Evolutionary conservation across 2,329 filamentous ascomycete genomes (phyloP).

Genomic region (Xylariaceae sp.): DNA sequence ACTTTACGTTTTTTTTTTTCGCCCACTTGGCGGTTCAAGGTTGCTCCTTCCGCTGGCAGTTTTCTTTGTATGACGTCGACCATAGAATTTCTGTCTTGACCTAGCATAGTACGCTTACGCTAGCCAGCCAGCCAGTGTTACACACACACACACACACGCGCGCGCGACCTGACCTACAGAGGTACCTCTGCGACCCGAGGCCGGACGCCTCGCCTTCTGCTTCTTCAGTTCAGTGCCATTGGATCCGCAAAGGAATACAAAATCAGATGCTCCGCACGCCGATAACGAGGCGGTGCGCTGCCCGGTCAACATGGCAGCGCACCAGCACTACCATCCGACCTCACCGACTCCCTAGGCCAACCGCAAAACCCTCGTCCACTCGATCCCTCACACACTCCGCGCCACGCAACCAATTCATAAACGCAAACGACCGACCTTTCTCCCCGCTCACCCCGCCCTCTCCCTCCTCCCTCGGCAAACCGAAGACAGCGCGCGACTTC

Average conservation of each 20-base stretch:
- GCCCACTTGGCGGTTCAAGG: too few species aligned
- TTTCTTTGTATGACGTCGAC: too few species aligned
- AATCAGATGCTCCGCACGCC: constrained; percentile 18
- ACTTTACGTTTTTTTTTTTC: too few species aligned
- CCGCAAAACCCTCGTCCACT: constrained; percentile 13
- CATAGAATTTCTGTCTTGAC: too few species aligned
- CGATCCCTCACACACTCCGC: constrained; percentile 12
- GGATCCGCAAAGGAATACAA: constrained; percentile 2
- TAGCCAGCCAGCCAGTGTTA: too few species aligned
- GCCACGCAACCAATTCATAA: constrained; percentile 28
- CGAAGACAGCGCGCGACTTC: constrained; percentile 69
- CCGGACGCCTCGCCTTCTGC: constrained; percentile 16
- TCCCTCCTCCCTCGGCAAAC: constrained; percentile 73
- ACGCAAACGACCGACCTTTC: constrained; percentile 40
- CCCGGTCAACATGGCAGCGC: constrained; percentile 4
- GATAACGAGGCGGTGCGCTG: constrained; percentile 14
- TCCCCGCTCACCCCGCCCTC: constrained; percentile 72
- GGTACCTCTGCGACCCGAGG: constrained; percentile 1
- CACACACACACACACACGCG: too few species aligned
- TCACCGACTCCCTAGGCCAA: constrained; percentile 2
- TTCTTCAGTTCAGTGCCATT: constrained; percentile 3
- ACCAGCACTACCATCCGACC: background rate
- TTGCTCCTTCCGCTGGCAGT: too few species aligned
- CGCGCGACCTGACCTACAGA: too few species aligned
- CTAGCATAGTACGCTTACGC: too few species aligned